These are phyloP conservation scores for Astrothelium macrocarpum DNA, from an alignment of 495 filamentous ascomycete genomes.

Conservation along the genomic window DNA sequence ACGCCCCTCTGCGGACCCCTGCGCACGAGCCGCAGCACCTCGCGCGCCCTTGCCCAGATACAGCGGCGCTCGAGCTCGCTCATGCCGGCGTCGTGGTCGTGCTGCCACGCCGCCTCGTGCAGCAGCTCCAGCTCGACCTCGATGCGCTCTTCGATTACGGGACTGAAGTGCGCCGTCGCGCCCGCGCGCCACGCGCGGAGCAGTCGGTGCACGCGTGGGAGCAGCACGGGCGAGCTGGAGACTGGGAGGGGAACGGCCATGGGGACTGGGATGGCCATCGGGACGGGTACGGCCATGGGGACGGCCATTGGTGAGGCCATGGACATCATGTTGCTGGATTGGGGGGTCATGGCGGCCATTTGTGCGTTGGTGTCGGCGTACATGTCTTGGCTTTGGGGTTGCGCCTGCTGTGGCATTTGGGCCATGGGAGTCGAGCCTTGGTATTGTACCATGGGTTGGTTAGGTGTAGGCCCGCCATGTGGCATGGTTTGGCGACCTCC, in stretches of 20 bases:
- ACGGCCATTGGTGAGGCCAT: not conserved
- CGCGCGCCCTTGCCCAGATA: not conserved
- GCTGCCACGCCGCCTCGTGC: not conserved
- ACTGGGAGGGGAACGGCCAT: not conserved
- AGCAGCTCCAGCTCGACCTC: not conserved
- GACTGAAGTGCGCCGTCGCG: not conserved
- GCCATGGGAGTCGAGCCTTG: not conserved
- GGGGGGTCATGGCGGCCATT: not conserved
- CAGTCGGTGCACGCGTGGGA: not conserved
- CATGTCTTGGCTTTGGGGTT: not conserved
- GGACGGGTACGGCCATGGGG: not conserved
- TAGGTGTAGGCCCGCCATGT: not conserved
- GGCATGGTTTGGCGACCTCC: not conserved
- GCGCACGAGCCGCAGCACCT: not conserved
- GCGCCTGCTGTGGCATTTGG: not conserved
- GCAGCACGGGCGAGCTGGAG: not conserved
- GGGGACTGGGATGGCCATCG: not conserved
- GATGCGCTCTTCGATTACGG: not conserved
- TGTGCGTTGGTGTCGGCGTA: not conserved
- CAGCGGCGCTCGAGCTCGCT: not conserved
- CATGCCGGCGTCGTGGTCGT: not conserved
- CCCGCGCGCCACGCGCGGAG: not conserved
- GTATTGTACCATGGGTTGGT: not conserved
- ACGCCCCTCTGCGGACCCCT: not conserved
- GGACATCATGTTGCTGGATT: not conserved